Evolutionary conservation across 2,329 filamentous ascomycete genomes (phyloP).

Genomic region (Huntiella savannae): DNA sequence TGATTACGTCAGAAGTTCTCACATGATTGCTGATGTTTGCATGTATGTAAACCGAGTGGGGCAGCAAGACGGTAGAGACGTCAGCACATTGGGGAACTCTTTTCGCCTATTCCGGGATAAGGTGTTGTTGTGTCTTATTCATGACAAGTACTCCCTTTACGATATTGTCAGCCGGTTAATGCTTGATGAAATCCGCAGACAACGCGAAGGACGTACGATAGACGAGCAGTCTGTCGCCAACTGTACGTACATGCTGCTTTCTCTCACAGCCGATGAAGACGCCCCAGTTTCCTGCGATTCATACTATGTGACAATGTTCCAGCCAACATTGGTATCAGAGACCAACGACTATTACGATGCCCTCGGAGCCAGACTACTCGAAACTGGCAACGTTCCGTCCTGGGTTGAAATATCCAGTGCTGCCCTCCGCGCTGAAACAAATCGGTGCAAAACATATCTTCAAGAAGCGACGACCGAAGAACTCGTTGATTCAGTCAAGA

Average conservation of each 20-base stretch:
- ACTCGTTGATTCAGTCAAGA: conserved; percentile 59
- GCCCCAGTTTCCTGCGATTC: too few species aligned
- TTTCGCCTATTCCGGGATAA: conserved; percentile 81
- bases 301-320: conserved; percentile 41
- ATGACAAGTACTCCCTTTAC: conserved; percentile 35
- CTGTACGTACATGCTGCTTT: too few species aligned
- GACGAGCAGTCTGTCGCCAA: conserved; percentile 17
- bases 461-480: conserved; percentile 52
- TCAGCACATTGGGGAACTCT: conserved; percentile 65
- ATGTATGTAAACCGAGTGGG: conserved; percentile 95
- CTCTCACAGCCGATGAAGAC: too few species aligned
- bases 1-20: conserved; percentile 81
- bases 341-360: conserved; percentile 55
- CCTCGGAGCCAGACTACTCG: conserved; percentile 57
- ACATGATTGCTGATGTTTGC: conserved; percentile 87
- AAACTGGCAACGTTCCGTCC: conserved; percentile 58
- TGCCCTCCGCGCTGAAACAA: conserved; percentile 28
- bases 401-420: conserved; percentile 27
- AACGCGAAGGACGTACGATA: background rate
- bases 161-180: conserved; percentile 65
- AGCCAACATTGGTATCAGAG: conserved; percentile 53
- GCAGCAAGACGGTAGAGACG: conserved; percentile 46
- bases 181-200: conserved; percentile 63
- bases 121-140: conserved; percentile 46
- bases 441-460: conserved; percentile 67